Conservation (phyloP, 1,139 yeast genomes). For the Yamadazyma spencermartinsiae region DNA sequence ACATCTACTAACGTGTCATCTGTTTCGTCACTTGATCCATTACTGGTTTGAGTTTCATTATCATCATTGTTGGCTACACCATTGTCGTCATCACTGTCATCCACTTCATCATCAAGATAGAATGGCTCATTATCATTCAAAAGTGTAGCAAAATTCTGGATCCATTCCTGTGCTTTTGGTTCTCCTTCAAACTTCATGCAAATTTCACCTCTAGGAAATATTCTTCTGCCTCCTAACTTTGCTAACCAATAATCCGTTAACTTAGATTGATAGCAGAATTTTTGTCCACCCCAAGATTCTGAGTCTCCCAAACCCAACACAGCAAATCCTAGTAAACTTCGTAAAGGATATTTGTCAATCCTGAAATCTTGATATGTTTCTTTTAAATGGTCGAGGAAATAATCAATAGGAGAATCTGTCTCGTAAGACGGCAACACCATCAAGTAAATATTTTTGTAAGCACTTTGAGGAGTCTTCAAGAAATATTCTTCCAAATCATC, state of each 20-base stretch:
- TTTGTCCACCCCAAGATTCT: constrained; percentile 75
- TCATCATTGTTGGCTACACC: constrained; percentile 1
- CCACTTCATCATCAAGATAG: constrained; percentile 40
- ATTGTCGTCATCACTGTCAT: constrained; percentile 40
- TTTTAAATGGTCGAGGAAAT: constrained; percentile 73
- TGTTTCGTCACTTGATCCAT: constrained; percentile 36
- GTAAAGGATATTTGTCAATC: constrained; percentile 77
- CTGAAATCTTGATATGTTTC: constrained; percentile 87
- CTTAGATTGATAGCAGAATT: constrained; percentile 85
- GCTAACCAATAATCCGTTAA: constrained; percentile 75
- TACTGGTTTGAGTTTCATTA: not conserved
- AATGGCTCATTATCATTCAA: constrained; percentile 70
- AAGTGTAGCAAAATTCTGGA: constrained; percentile 55
- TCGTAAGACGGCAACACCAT: constrained; percentile 88
- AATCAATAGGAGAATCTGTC: constrained; percentile 89
- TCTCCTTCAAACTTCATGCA: constrained; percentile 78
- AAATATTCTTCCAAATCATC: constrained; percentile 85
- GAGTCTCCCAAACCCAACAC: constrained; percentile 87
- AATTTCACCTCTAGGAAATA: constrained; percentile 82
- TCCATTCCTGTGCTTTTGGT: constrained; percentile 65
- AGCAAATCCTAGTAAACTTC: constrained; percentile 69
- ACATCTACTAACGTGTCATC: constrained; percentile 65
- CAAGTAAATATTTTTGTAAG: constrained; percentile 55
- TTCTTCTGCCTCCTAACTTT: constrained; percentile 80
- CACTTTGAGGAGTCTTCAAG: constrained; percentile 54